Conservation (phyloP, 768 basidiomycete species). For the Phanerochaete sordida region DNA sequence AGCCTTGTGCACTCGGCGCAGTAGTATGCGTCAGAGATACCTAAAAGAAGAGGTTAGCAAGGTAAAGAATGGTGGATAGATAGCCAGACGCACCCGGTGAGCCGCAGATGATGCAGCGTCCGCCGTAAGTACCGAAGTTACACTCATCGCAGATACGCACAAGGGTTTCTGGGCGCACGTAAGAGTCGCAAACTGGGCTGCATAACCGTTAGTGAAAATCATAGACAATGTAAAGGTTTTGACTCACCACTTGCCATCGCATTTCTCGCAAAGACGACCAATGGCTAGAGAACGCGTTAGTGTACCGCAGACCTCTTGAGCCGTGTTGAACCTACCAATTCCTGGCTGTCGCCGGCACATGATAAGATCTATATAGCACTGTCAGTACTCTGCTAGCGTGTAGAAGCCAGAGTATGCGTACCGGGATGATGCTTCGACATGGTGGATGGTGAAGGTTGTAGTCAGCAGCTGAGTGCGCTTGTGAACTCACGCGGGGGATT, state of each 20-base stretch:
- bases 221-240: neutral
- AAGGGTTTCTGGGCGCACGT: constrained; percentile 96
- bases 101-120: constrained; percentile 96
- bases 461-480: neutral
- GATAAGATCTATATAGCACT: constrained; percentile 85
- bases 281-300: no score
- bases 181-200: constrained; percentile 98
- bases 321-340: constrained; percentile 56
- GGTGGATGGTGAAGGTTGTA: constrained; percentile 13
- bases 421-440: constrained; percentile 37
- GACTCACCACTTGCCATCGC: constrained; percentile 96
- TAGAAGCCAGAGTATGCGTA: no score
- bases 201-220: neutral
- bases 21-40: constrained; percentile 98
- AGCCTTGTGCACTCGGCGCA: constrained; percentile 96
- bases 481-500: neutral
- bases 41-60: constrained; percentile 34
- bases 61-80: neutral
- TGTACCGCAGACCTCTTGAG: no score
- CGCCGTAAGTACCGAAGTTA: constrained; percentile 98
- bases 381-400: no score
- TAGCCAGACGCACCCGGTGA: constrained; percentile 66
- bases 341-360: constrained; percentile 98
- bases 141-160: constrained; percentile 99
- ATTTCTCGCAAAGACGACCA: constrained; percentile 97